phyloP scores from a whole-genome alignment of 208 protist genomes.

The Acanthamoeba divionensis region DNA sequence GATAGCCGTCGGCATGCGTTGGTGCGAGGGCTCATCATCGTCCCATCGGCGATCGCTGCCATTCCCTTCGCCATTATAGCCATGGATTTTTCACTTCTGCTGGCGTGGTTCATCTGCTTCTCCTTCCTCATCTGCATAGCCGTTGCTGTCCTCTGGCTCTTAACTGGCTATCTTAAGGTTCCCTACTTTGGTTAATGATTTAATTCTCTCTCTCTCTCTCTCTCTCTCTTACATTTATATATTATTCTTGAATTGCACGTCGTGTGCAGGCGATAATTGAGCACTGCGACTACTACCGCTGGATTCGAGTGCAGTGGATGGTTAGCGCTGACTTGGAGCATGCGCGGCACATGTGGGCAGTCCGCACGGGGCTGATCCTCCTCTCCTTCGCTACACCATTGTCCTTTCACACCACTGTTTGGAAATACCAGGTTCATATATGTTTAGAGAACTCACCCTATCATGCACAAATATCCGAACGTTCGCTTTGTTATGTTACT shows the following conservation, averaged over 20 bases:
- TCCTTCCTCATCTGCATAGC: not conserved
- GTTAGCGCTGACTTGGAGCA: not conserved
- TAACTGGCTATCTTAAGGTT: not conserved
- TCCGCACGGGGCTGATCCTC: not conserved
- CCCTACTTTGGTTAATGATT: too few relatives aligned
- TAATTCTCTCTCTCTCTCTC: too few relatives aligned
- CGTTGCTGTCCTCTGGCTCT: not conserved
- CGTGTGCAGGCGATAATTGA: not conserved
- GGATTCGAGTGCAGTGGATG: not conserved
- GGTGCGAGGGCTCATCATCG: not conserved
- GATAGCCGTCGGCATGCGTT: not conserved
- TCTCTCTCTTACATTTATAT: not conserved
- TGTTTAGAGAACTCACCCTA: too few relatives aligned
- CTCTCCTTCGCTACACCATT: not conserved
- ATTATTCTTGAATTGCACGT: too few relatives aligned
- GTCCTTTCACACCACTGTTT: slow-evolving; percentile 6
- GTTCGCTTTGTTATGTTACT: too few relatives aligned
- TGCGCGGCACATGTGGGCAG: not conserved
- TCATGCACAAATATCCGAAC: too few relatives aligned
- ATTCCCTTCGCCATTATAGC: not conserved
- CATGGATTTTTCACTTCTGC: not conserved
- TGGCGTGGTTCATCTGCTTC: slow-evolving; percentile 23
- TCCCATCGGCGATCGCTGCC: not conserved
- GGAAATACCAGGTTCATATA: too few relatives aligned
- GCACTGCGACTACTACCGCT: slow-evolving; percentile 30